These are phyloP conservation scores for Xylaria scruposa DNA, from an alignment of 495 filamentous ascomycete species.

Conservation along the genomic window DNA sequence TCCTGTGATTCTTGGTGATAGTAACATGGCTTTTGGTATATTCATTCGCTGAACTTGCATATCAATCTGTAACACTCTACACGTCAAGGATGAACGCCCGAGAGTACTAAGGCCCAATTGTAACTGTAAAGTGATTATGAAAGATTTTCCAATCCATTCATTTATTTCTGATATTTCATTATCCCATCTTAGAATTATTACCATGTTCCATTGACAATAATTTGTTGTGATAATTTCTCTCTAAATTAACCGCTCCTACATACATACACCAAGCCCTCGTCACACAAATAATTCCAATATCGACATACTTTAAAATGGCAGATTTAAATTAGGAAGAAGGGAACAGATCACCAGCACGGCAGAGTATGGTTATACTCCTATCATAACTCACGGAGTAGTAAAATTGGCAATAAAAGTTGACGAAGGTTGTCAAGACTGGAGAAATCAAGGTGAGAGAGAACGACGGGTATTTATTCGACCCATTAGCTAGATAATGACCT, in stretches of 20 bases:
- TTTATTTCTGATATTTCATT: neutral
- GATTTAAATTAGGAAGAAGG: neutral
- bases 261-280: neutral
- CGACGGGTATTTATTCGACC: neutral
- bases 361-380: neutral
- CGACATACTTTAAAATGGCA: neutral
- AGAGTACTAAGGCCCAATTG: too few relatives aligned
- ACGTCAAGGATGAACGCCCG: neutral
- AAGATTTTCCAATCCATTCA: neutral
- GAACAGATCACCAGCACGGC: neutral
- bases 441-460: neutral
- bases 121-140: neutral
- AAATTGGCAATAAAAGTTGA: neutral
- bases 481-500: neutral
- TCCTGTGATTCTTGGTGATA: neutral
- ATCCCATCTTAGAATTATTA: too few relatives aligned
- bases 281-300: neutral
- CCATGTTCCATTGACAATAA: too few relatives aligned
- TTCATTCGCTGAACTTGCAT: neutral
- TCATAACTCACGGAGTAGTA: neutral
- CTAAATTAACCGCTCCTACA: neutral
- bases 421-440: neutral
- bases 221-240: too few relatives aligned
- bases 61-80: neutral
- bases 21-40: neutral